Evolutionary conservation across 495 filamentous ascomycete genomes (phyloP), one percentile per base, ranked within the genome.

Genomic region (Aspergillus nidulans): DNA sequence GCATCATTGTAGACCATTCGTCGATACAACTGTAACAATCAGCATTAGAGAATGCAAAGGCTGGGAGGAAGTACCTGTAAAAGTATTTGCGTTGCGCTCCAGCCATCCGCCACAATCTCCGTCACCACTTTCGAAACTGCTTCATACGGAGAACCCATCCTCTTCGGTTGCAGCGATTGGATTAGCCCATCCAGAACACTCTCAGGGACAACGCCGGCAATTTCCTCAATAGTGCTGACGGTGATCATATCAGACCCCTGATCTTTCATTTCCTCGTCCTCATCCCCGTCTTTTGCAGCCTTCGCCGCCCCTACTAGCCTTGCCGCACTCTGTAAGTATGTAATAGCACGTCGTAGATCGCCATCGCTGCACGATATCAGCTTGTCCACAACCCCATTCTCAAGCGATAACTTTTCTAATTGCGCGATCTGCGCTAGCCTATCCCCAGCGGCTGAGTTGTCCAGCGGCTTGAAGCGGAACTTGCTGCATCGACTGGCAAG

Each of bases 381-480:
- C 39, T 86, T 85, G 53, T 95, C 90, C 3, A 92, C 74, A 0
- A 87, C 91, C 0, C 91, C 92, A 23, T 85, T 79, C 54, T 91
- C 88, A 20, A 95, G 64, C 34, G 67, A 75, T 13, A 99, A 82
- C 0, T 81, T 81, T 69, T 98, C 92, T 21, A 81, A 74, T 46
- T 74, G 62, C 2, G 92, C 90, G 75, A 98, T 98, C 41, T 90
- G 81, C 65, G 87, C 80, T 28, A 98, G 63, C 48, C 92, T 68
- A 58, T 76, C 79, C 46, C 83, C 85, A 30, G 92, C 87, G 64
- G 89, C 91, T 10, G 77, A 82, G 63, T 89, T 84, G 67, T 97
- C 95, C 56, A 97, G 74, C 48, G 85, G 86, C 85, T 99, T 99
- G 79, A 99, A 99, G 18, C 94, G 80, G 71, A 99, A 99, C 73